These are phyloP conservation scores for Chlamydomonas sphaeroides DNA, from an alignment of 139 green algal genomes.

Conservation along the genomic window DNA sequence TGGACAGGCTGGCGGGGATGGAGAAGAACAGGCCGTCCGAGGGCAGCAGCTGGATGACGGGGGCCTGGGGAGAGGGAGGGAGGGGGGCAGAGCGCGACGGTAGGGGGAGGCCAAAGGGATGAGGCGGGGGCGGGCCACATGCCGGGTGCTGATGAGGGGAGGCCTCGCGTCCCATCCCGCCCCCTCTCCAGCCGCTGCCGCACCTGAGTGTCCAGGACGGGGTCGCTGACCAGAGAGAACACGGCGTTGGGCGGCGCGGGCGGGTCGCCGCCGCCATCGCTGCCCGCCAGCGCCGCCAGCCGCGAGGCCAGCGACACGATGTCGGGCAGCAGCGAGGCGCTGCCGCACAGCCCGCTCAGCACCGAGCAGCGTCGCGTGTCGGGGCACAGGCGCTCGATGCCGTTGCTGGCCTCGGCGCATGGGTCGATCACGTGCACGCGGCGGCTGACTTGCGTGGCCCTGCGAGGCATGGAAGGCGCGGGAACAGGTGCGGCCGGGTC, in stretches of 20 bases:
- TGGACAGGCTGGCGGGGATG: neutral
- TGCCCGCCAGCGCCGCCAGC: too few species aligned
- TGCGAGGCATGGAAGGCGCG: too few species aligned
- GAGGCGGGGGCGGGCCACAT: too few species aligned
- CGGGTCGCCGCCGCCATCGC: too few species aligned
- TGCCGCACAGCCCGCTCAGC: slow-evolving; percentile 20
- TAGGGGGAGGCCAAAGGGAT: too few species aligned
- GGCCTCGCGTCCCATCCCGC: too few species aligned
- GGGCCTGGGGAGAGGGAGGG: slow-evolving; percentile 1
- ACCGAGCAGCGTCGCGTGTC: slow-evolving; percentile 37
- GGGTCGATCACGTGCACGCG: slow-evolving; percentile 41
- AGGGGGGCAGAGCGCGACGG: neutral
- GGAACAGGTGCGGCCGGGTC: too few species aligned
- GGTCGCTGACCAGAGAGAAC: neutral
- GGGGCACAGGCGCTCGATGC: slow-evolving; percentile 34
- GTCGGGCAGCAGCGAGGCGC: neutral
- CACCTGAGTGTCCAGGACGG: neutral
- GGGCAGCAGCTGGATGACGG: slow-evolving; percentile 33
- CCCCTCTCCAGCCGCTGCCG: too few species aligned
- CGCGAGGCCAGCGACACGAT: neutral
- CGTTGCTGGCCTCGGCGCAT: slow-evolving; percentile 15
- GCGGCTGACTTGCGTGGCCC: slow-evolving; percentile 8
- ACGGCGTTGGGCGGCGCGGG: too few species aligned
- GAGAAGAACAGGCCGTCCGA: neutral
- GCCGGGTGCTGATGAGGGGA: too few species aligned